Evolutionary conservation across 768 basidiomycete species (phyloP), one percentile per base, ranked within the genome.

Genomic region (Termitomyces heimii): DNA sequence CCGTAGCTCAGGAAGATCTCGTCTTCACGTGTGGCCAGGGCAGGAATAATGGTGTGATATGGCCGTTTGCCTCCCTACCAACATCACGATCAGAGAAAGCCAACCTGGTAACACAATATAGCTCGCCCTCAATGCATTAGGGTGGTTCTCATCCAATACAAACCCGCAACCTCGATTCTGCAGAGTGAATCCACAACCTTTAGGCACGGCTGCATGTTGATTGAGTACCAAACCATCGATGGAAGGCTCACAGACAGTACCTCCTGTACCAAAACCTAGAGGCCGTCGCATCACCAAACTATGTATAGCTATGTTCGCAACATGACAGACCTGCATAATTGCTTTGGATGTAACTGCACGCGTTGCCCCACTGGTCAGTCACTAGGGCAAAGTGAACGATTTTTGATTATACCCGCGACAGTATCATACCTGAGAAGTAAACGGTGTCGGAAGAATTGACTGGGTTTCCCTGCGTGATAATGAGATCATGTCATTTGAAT

Each of bases 111-210:
- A 13, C 18, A 29, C 6, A n/a, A 1, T 7, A 13, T 45, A 14
- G 54, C 66, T 58, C 53, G 89, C 93, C 74, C 87, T 75, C 53
- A 98, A 73, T 31, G 79, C 82, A 66, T 99, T 98, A 1, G 93
- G 89, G 67, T 98, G 96, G 1, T 82, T 83, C 56, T 91, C 82
- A 53, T 80, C 77, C 24, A 98, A 75, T 7, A 83, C 77, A 69
- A 99, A 99, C 5, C 89, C 88, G 12, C 84, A 77, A 2, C 97
- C 97, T 55, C 97, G 82, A 70, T 97, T 97, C 72, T 99, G 97
- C 14, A 99, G 79, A 0, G 94, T 97, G 70, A 99, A 99, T 0
- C 97, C 97, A 64, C 94, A 97, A 0, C 88, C 94, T 63, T 90
- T 87, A 0, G 97, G 97, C 39, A 99, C 77, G 32, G 96, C 96